Conservation (phyloP, 331 rosid species). For the Rosa hybrid region DNA sequence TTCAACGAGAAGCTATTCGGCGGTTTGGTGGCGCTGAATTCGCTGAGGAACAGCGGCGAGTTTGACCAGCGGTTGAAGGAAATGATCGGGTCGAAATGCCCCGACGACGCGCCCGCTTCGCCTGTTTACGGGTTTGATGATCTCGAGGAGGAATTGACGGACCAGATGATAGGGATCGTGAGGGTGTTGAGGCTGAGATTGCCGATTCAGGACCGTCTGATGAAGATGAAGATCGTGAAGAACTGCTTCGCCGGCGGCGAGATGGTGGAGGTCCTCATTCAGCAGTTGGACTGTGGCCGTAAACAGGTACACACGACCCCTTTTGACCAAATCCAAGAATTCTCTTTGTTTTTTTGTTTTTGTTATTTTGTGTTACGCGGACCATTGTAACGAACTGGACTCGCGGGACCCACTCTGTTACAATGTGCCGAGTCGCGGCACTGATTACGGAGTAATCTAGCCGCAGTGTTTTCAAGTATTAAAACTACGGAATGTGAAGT, state of each 20-base stretch:
- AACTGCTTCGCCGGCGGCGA: slow-evolving; percentile 75
- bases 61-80: slow-evolving; percentile 56
- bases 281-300: slow-evolving; percentile 56
- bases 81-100: slow-evolving; percentile 46
- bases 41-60: slow-evolving; percentile 65
- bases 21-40: slow-evolving; percentile 76
- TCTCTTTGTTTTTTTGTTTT: neutral
- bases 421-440: neutral
- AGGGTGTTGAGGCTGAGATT: slow-evolving; percentile 62
- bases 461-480: too few species aligned
- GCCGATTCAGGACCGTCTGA: slow-evolving; percentile 89
- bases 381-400: neutral
- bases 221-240: slow-evolving; percentile 73
- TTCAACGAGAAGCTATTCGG: slow-evolving; percentile 79
- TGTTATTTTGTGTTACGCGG: slow-evolving; percentile 4
- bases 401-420: neutral
- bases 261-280: slow-evolving; percentile 64
- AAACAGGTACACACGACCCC: slow-evolving; percentile 50
- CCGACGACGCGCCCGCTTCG: slow-evolving; percentile 65
- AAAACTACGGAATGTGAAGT: too few species aligned
- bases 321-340: neutral
- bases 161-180: slow-evolving; percentile 53
- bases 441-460: too few species aligned
- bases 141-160: slow-evolving; percentile 44
- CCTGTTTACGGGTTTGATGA: slow-evolving; percentile 85